Percentiles rank a stretch among this genome's conserved stretches.
These are phyloP conservation scores for Apophysomyces elegans DNA, from an alignment of 371 early-diverging fungal genomes.

Conservation along the genomic window DNA sequence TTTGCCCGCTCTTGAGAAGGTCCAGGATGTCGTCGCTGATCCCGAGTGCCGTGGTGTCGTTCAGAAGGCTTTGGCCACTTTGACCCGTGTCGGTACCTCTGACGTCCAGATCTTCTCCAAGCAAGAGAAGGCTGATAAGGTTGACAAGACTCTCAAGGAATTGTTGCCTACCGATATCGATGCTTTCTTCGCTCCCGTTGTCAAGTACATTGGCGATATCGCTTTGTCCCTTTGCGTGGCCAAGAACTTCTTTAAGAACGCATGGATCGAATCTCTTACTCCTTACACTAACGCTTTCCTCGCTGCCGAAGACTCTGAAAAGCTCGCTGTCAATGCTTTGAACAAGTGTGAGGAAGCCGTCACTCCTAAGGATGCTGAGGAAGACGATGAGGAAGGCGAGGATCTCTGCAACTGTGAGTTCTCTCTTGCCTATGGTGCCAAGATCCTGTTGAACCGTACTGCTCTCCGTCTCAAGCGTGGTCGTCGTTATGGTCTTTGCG, in stretches of 20 bases:
- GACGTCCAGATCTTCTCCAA: constrained; percentile 39
- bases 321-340: constrained; percentile 36
- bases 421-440: constrained; percentile 82
- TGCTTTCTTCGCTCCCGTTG: constrained; percentile 27
- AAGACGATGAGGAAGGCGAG: constrained; percentile 72
- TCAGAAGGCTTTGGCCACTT: constrained; percentile 52
- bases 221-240: constrained; percentile 45
- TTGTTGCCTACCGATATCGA: constrained; percentile 41
- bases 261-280: constrained; percentile 44
- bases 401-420: constrained; percentile 84
- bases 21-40: constrained; percentile 79
- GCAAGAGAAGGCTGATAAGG: constrained; percentile 50
- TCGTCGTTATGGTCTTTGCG: constrained; percentile 84
- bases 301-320: constrained; percentile 40
- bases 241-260: constrained; percentile 46
- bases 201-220: constrained; percentile 51
- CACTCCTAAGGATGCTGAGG: constrained; percentile 41
- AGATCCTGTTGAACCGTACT: constrained; percentile 81
- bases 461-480: constrained; percentile 77
- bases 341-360: constrained; percentile 51
- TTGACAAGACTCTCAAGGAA: constrained; percentile 42
- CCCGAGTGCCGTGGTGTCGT: constrained; percentile 80
- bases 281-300: constrained; percentile 66
- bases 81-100: constrained; percentile 43
- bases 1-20: constrained; percentile 76